Evolutionary conservation across 1,139 yeast species (phyloP), one percentile per base, ranked within the genome.

Genomic region (Pneumocystis sp.): DNA sequence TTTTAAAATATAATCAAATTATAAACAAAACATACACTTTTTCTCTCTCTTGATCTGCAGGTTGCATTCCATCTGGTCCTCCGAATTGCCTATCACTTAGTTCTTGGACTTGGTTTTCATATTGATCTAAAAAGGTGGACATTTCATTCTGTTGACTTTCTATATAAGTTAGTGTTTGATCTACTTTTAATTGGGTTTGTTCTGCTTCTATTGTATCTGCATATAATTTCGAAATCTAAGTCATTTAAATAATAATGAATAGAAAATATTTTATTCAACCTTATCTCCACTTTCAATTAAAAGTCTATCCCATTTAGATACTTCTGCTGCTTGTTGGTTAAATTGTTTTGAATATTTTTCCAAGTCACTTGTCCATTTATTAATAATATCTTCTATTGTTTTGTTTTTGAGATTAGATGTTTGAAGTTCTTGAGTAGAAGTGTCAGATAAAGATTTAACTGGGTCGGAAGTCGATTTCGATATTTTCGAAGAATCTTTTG

Each of bases 131-230:
- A 70, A 93, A 80, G 37, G 83, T 80, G 69, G 91, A 97, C 65
- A 93, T 79, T 72, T 93, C 98, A 69, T 87, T 89, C 73, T 95
- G 98, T 73, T 95, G 98, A 70, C 87, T 85, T 72, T 88, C 95
- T 63, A 93, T 88, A 73, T 90, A 91, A 65, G 85, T 80, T 65
- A 95, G 78, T 64, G 90, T 86, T 74, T 90, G 97, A 71, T 95
- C 97, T 64, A 93, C 86, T 70, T 86, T 88, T 61, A 81, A 80
- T 73, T 93, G 97, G 65, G 87, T 83, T 70, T 87, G 88, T 72
- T 91, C 97, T 1, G 96, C 96, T 67, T 84, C 84, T 45, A 86
- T 76, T 1, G 95, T 86, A 69, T 89, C 93, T 62, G 86, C 82
- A 73, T 89, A 89, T 64, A 93, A 78, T 68, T 86, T 85, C 39